phyloP scores from a whole-genome alignment of 2,329 filamentous ascomycete species.

The Fusarium domesticum region DNA sequence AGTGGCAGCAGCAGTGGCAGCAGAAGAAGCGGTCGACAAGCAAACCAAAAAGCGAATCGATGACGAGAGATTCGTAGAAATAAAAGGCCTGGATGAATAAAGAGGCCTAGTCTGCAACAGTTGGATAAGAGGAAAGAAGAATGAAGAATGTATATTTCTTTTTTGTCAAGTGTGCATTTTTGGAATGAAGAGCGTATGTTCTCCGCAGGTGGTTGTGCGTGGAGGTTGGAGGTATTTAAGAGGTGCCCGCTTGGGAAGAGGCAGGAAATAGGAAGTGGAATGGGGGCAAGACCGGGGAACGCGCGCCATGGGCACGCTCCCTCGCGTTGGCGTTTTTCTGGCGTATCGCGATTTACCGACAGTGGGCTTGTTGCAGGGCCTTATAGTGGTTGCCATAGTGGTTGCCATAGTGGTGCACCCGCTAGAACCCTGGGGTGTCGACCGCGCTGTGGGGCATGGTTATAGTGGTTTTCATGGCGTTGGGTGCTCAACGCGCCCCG shows the following conservation, averaged over 20 bases:
- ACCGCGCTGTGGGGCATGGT: neutral
- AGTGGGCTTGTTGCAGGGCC: neutral
- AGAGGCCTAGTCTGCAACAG: neutral
- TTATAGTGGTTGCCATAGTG: neutral
- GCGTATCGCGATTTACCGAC: neutral
- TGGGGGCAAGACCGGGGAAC: neutral
- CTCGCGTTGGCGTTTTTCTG: neutral
- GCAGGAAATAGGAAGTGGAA: neutral
- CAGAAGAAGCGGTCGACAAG: neutral
- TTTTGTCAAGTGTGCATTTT: neutral
- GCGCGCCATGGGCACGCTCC: neutral
- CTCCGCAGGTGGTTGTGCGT: conserved; percentile 19
- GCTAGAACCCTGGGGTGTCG: neutral
- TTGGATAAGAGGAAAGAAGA: conserved; percentile 3
- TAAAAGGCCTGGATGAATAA: neutral
- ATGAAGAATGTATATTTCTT: conserved; percentile 5
- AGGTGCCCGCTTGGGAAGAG: conserved; percentile 9
- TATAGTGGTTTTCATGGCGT: neutral
- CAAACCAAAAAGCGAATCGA: too few species aligned
- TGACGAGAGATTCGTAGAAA: neutral
- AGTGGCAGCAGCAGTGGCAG: too few species aligned
- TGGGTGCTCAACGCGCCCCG: neutral
- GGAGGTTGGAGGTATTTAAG: conserved; percentile 24
- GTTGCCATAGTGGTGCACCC: neutral
- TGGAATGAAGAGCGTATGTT: neutral